phyloP scores from a whole-genome alignment of 2,329 filamentous ascomycete species.

The Tolypocladium pustulatum region DNA sequence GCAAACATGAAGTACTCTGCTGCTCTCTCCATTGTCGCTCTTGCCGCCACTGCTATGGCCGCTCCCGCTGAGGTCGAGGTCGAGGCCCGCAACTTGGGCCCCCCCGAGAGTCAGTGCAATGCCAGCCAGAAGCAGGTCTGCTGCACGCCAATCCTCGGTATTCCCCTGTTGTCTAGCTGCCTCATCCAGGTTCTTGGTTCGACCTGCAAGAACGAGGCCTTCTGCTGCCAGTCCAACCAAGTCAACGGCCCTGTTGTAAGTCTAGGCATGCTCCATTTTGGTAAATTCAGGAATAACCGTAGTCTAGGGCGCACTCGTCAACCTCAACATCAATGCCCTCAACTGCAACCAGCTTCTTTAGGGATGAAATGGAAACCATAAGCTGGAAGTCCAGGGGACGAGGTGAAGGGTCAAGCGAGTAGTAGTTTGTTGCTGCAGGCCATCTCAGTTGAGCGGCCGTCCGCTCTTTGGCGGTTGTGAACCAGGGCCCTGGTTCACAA shows the following conservation, averaged over 20 bases:
- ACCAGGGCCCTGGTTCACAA: neutral
- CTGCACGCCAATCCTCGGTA: too few relatives aligned
- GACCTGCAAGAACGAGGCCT: neutral
- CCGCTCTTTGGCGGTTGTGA: neutral
- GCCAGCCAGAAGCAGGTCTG: neutral
- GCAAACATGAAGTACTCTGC: constrained; percentile 3
- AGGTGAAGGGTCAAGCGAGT: too few relatives aligned
- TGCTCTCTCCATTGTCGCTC: neutral
- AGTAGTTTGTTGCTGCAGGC: neutral
- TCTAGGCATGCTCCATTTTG: too few relatives aligned
- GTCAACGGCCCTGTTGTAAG: neutral
- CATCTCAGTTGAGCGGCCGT: neutral
- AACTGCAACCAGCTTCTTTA: too few relatives aligned
- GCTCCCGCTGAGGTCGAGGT: constrained; percentile 1
- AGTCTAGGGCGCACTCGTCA: too few relatives aligned
- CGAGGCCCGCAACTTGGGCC: neutral
- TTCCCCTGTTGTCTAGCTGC: neutral
- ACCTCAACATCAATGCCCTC: too few relatives aligned
- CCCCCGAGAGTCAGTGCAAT: neutral
- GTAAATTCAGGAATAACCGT: too few relatives aligned
- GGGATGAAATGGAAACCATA: too few relatives aligned
- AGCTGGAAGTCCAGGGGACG: neutral
- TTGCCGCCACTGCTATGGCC: neutral
- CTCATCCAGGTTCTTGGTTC: neutral
- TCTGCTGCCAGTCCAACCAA: too few relatives aligned